phyloP scores from a whole-genome alignment of 768 basidiomycete genomes.

The Lactarius evosmus region DNA sequence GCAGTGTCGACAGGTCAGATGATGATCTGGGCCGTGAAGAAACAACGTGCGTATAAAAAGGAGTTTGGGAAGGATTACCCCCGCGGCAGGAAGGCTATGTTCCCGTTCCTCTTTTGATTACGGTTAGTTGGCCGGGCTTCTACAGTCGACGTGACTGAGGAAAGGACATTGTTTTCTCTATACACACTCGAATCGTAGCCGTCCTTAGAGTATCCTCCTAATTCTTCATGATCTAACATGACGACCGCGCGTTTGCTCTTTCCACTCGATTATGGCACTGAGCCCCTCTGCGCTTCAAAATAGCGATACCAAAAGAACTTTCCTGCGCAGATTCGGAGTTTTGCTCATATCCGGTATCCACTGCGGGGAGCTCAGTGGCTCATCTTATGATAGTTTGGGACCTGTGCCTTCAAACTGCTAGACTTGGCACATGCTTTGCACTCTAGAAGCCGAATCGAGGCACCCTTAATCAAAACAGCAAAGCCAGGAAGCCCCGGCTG shows the following conservation, averaged over 20 bases:
- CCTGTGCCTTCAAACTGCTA: too few species aligned
- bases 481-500: neutral
- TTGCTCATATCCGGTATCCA: too few species aligned
- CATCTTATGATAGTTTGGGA: too few species aligned
- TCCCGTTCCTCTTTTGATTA: constrained; percentile 65
- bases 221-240: neutral
- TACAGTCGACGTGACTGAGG: neutral
- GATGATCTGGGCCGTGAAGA: constrained; percentile 86
- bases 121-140: too few species aligned
- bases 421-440: too few species aligned
- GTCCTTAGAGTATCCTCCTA: neutral
- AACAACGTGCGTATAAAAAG: constrained; percentile 84
- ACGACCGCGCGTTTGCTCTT: neutral
- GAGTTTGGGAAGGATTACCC: constrained; percentile 91
- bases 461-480: neutral
- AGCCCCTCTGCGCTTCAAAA: too few species aligned
- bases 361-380: neutral
- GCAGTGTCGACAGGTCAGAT: constrained; percentile 63
- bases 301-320: too few species aligned
- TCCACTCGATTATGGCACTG: too few species aligned
- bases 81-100: constrained; percentile 66
- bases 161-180: neutral
- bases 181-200: neutral
- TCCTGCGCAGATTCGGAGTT: neutral
- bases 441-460: too few species aligned